phyloP scores from a whole-genome alignment of 306 rosid genomes.

The Canavalia ensiformis region DNA sequence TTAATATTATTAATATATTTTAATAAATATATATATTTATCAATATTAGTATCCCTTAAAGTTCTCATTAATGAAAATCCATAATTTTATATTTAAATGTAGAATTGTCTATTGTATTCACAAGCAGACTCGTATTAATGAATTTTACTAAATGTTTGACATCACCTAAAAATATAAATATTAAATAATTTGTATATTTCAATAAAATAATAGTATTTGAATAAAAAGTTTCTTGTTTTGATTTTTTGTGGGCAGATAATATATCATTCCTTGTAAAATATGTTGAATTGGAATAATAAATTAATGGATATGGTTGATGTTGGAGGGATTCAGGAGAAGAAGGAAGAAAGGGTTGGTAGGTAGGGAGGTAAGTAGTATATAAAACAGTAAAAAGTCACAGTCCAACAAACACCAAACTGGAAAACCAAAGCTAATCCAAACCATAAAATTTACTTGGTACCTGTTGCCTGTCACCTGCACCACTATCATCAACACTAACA shows the following conservation, averaged over 20 bases:
- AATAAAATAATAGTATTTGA: not conserved
- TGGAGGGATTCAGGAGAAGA: not conserved
- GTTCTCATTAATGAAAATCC: not conserved
- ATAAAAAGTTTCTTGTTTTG: not conserved
- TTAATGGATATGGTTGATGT: too few relatives aligned
- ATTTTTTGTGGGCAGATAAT: not conserved
- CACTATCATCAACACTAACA: not conserved
- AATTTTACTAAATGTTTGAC: not conserved
- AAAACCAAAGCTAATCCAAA: slow-evolving; percentile 45
- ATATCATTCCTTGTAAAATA: not conserved
- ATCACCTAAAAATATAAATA: not conserved
- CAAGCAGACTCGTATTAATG: not conserved
- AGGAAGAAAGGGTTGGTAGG: not conserved
- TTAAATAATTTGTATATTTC: not conserved
- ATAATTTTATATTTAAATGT: not conserved
- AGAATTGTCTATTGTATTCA: not conserved
- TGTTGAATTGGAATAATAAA: not conserved
- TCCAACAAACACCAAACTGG: slow-evolving; percentile 36
- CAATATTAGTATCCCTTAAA: too few relatives aligned
- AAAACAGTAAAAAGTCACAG: slow-evolving; percentile 26
- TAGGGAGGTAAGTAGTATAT: not conserved
- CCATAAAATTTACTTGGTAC: slow-evolving; percentile 4
- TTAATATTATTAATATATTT: not conserved
- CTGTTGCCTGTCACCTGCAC: not conserved
- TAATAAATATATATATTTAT: too few relatives aligned